Evolutionary conservation across 768 basidiomycete genomes (phyloP).

Genomic region (Lactarius sp.): DNA sequence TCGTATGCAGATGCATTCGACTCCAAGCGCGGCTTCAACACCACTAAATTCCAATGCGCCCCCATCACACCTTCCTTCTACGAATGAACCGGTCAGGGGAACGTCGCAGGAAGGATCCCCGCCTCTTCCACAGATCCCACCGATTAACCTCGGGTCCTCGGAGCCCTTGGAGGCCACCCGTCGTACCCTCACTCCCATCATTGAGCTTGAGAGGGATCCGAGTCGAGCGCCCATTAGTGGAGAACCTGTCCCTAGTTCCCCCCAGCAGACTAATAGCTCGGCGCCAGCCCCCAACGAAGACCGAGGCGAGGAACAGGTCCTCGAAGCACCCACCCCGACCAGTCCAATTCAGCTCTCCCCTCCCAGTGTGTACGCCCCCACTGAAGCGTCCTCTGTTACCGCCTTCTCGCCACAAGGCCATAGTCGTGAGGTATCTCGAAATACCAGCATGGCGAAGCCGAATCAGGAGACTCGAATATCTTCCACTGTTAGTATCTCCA

Average conservation of each 20-base stretch:
- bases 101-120: neutral
- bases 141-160: constrained; percentile 45
- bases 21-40: constrained; percentile 8
- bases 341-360: constrained; percentile 1
- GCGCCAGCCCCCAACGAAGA: neutral
- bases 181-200: constrained; percentile 48
- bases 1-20: constrained; percentile 47
- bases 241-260: neutral
- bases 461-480: neutral
- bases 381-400: neutral
- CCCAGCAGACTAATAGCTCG: neutral
- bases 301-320: neutral
- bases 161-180: neutral
- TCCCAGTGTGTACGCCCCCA: constrained; percentile 12
- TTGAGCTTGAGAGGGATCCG: constrained; percentile 39
- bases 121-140: constrained; percentile 51
- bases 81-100: neutral
- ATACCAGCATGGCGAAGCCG: neutral
- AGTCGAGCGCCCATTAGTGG: neutral
- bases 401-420: neutral
- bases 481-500: neutral
- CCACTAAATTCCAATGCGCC: neutral
- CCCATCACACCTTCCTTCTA: constrained; percentile 14
- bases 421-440: neutral
- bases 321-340: neutral